Base-by-base conservation (phyloP, 1,139 yeast genomes). In the Meyerozyma sp. region DNA sequence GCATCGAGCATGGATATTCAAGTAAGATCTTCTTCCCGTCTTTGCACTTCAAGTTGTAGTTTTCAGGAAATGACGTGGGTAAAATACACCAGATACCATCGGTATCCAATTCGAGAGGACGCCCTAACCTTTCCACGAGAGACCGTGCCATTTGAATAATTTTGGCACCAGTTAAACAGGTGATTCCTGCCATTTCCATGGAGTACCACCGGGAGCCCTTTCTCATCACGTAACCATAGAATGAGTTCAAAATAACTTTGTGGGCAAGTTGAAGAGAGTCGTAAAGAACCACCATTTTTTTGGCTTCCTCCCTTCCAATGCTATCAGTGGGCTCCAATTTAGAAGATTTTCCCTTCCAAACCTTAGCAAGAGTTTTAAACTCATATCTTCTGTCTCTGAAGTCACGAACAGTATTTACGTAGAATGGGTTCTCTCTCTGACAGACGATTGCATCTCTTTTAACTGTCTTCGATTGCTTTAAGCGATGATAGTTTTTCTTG, bases 71-170 rank as follows among this genome's bases (percentile, higher is more conserved):
- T 1, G 96, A 79, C 40, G 79, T 76, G 1, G 99, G 98, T 41
- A 94, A 69, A 52, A 91, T 93, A 77, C 99, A 94, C 99, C 99
- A 94, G 59, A 94, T 94, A 72, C 99, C 99, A 74, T 94, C 99
- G 0, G 99, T 94, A 64, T 94, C 99, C 51, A 94, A 76, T 60
- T 94, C 99, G 49, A 94, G 70, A 0, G 98, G 98, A 52, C 98
- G 76, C 3, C 99, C 99, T 3, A 94, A 69, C 54, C 97, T 73
- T 61, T 93, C 98, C n/a, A 94, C 97, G 46, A 93, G 70, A 1
- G 85, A 71, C 50, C 98, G 74, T 0, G 98, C 99, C 93, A 91
- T 85, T 64, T 94, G 98, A 68, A 94, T 94, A 53, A 94, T 93
- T 0, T 95, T 89, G 0, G 98, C 97, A 46, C 99, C 99, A 0